Base-by-base conservation (phyloP, 2,329 filamentous ascomycete species). In the Rhinocladiella similis region DNA sequence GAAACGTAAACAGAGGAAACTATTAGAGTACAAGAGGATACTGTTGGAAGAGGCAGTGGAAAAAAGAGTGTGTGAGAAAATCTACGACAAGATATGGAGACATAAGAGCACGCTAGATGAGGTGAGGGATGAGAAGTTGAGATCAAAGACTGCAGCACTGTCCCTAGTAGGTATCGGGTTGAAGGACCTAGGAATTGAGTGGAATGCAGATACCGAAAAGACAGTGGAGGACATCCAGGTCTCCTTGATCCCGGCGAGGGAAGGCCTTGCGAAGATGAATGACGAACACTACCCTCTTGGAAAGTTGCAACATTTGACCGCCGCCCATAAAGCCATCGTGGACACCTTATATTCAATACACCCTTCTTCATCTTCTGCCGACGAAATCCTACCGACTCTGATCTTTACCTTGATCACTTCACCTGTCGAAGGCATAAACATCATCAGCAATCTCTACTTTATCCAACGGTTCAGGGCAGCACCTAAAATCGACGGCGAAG, bases 391-490 rank as follows among this genome's bases (percentile, higher is more conserved):
- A 71, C 94, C 94, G 0, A 96, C 96, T 72, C 81, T 99, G 61
- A 99, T 99, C 60, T 99, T 96, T 75, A 90, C 91, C 0, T 82
- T 99, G 58, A 95, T 99, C 69, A 97, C 91, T 2, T 87, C 92
- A 43, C 88, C 91, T 0, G 89, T 92, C 0, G 89, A 94, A 71
- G 84, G 87, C 33, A 86, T 97, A 47, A 90, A 92, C 70, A 88
- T 92, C 53, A 91, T 96, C 68, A 97, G 93, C 77, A 95, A 99
- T 70, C 79, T 95, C n/a, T 85, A 89, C 65, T 99, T 97, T 70
- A 91, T 97, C 63, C 92, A 97, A 69, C 80, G 89, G 60, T 99
- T 99, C 70, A 85, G 94, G 54, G 90, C 90, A 70, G 84, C 90
- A 50, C 86, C 80, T 62, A 96, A 93, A 67, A 83, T 97, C 36